Evolutionary conservation across 371 early-diverging fungal genomes (phyloP), one percentile per base, ranked within the genome.

Genomic region (Mucor mucedo): DNA sequence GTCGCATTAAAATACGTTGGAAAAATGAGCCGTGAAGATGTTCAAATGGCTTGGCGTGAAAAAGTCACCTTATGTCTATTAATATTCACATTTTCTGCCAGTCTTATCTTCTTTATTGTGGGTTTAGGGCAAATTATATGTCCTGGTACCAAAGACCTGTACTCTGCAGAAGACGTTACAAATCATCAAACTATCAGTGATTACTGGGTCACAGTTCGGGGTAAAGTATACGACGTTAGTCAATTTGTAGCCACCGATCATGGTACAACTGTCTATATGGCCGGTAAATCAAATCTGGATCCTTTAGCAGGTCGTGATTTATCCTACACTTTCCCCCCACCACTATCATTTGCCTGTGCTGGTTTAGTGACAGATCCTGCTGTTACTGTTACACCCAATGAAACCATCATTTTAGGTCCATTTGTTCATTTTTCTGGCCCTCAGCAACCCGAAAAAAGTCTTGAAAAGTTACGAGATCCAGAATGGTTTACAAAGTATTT

Each of bases 31-130:
- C 87, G 94, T 38, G 86, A 87, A 56, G 96, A 96, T 71, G 85
- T 96, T 11, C 93, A 87, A 52, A 91, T 93, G 93, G 98, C 98
- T 2, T 95, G 94, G 95, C 74, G 95, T 14, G 96, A 95, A 77
- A 95, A 95, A 62, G 84, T 94, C 1, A 91, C 95, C 0, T 71
- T 95, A 10, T 93, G 92, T 74, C 71, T 88, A 29, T 70, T 93
- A 58, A 91, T 93, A 50, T 75, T 87, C 67, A 63, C 78, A 27
- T 71, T 82, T 44, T 87, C 84, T 0, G 80, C 72, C 0, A 55
- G 70, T 14, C 76, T 83, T 41, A 78, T 87, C 13, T 87, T 88
- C 52, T 75, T 86, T 42, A 88, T 85, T 55, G 80, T 84, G 27
- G 87, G 85, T 1, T 69, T 89, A 6, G 79, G 82, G 1, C 66